Percentiles rank a stretch among this genome's conserved stretches.
Evolutionary conservation across 1,139 yeast genomes (phyloP).

Genomic region (Petasospora fabianii): DNA sequence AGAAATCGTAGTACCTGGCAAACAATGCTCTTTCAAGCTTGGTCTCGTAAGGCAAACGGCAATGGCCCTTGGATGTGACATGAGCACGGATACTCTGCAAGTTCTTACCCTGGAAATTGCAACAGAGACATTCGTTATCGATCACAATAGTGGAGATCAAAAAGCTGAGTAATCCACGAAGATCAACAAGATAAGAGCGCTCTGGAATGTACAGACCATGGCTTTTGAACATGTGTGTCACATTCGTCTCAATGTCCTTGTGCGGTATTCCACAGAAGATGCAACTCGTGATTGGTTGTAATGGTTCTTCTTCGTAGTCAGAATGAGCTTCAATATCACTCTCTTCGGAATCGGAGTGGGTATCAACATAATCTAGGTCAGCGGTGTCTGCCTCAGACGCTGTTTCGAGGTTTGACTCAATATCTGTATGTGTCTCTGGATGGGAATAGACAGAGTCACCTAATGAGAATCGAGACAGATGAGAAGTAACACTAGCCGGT

Average conservation of each 20-base stretch:
- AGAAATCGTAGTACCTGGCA: constrained; percentile 83
- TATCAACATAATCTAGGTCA: constrained; percentile 18
- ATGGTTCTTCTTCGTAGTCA: constrained; percentile 29
- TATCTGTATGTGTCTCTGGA: constrained; percentile 32
- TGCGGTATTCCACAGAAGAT: constrained; percentile 41
- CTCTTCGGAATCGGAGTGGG: constrained; percentile 22
- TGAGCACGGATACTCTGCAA: constrained; percentile 90
- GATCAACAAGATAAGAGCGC: constrained; percentile 59
- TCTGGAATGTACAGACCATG: constrained; percentile 93
- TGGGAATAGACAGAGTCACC: constrained; percentile 51
- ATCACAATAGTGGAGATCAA: constrained; percentile 80
- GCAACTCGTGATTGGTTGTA: constrained; percentile 35
- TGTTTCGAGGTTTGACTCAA: constrained; percentile 41
- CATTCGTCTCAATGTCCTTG: constrained; percentile 54
- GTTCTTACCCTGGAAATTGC: constrained; percentile 78
- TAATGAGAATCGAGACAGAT: constrained; percentile 60
- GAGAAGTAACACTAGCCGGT: constrained; percentile 52
- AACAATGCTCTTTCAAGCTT: constrained; percentile 78
- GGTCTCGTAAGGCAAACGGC: constrained; percentile 82
- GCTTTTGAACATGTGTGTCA: constrained; percentile 67
- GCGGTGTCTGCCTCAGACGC: constrained; percentile 39
- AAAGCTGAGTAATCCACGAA: constrained; percentile 67
- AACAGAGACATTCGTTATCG: constrained; percentile 81
- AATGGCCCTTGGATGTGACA: constrained; percentile 80
- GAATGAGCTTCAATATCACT: constrained; percentile 33